These are phyloP conservation scores for Xylariomycetidae sp. DNA, from an alignment of 2,329 filamentous ascomycete genomes.

Conservation along the genomic window DNA sequence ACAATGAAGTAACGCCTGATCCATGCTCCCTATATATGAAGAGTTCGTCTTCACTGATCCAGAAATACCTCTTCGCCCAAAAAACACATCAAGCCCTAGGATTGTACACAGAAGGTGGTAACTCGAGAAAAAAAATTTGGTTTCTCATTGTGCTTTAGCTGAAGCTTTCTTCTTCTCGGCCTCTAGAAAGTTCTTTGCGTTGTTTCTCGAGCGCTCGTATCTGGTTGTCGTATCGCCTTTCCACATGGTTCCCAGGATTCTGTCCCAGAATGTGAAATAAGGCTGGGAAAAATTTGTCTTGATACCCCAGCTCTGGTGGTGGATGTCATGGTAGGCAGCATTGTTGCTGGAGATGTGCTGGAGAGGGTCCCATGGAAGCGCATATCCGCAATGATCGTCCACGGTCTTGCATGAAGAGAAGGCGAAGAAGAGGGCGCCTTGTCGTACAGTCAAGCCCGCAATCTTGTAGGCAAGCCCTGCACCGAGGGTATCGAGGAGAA, in stretches of 20 bases:
- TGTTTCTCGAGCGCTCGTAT: slow-evolving; percentile 37
- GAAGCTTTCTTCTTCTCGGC: slow-evolving; percentile 42
- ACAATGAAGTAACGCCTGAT: slow-evolving; percentile 13
- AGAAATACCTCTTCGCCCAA: slow-evolving; percentile 11
- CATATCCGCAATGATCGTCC: slow-evolving; percentile 94
- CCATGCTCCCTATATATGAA: slow-evolving; percentile 12
- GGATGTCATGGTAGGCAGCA: slow-evolving; percentile 93
- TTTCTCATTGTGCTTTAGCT: slow-evolving; percentile 21
- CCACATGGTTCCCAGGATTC: slow-evolving; percentile 77
- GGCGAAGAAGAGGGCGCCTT: slow-evolving; percentile 86
- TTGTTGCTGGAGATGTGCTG: slow-evolving; percentile 93
- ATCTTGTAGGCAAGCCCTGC: slow-evolving; percentile 79
- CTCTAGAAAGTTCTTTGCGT: slow-evolving; percentile 33
- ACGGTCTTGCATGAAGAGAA: slow-evolving; percentile 92
- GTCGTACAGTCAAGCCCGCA: slow-evolving; percentile 76
- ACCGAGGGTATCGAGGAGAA: slow-evolving; percentile 86
- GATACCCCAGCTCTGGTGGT: slow-evolving; percentile 98
- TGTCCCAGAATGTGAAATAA: slow-evolving; percentile 96
- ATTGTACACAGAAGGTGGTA: slow-evolving; percentile 20
- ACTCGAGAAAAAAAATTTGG: slow-evolving; percentile 1
- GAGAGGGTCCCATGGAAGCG: slow-evolving; percentile 91
- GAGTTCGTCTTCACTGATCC: slow-evolving; percentile 13
- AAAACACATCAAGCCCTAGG: slow-evolving; percentile 16
- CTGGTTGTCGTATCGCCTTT: slow-evolving; percentile 52
- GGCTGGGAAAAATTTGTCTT: slow-evolving; percentile 91